Percentiles rank a stretch among this genome's conserved stretches.
Evolutionary conservation across 306 rosid genomes (phyloP).

Genomic region (Chamaecrista fasciculata): DNA sequence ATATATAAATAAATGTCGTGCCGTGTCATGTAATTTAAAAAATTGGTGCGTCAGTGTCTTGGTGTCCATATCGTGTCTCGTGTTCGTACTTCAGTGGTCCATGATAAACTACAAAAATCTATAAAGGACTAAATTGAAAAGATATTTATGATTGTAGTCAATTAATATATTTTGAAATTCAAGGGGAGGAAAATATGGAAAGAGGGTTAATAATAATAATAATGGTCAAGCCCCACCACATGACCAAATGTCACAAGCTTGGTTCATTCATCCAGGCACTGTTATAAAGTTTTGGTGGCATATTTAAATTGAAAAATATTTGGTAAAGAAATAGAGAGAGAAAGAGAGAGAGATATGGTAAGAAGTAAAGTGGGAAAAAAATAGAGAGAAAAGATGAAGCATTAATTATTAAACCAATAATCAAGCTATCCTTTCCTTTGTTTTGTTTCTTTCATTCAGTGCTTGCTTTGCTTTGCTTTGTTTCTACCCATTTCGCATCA

Average conservation of each 20-base stretch:
- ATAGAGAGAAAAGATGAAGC: too few species aligned
- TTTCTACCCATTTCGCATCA: slow-evolving; percentile 29
- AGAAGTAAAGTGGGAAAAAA: background rate
- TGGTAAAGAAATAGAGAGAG: background rate
- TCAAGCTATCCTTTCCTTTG: slow-evolving; percentile 14
- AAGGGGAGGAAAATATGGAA: background rate
- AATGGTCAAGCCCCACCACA: slow-evolving; percentile 45
- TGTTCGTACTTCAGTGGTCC: too few species aligned
- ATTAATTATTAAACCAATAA: too few species aligned
- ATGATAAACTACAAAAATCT: too few species aligned
- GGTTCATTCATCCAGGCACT: slow-evolving; percentile 9
- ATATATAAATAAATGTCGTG: too few species aligned
- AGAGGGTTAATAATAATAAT: slow-evolving; percentile 29
- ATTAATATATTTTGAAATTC: background rate
- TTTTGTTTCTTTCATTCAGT: slow-evolving; percentile 48
- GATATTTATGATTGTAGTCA: too few species aligned
- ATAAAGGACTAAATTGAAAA: too few species aligned
- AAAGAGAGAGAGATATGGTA: background rate
- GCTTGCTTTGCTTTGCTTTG: slow-evolving; percentile 18
- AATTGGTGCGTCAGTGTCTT: too few species aligned
- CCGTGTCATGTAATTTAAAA: too few species aligned
- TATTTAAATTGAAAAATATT: slow-evolving; percentile 34
- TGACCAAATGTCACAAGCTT: slow-evolving; percentile 42
- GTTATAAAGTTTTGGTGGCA: background rate
- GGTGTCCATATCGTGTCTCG: too few species aligned